Base-by-base conservation (phyloP, 345 rosid species). In the Geranium brycei region DNA sequence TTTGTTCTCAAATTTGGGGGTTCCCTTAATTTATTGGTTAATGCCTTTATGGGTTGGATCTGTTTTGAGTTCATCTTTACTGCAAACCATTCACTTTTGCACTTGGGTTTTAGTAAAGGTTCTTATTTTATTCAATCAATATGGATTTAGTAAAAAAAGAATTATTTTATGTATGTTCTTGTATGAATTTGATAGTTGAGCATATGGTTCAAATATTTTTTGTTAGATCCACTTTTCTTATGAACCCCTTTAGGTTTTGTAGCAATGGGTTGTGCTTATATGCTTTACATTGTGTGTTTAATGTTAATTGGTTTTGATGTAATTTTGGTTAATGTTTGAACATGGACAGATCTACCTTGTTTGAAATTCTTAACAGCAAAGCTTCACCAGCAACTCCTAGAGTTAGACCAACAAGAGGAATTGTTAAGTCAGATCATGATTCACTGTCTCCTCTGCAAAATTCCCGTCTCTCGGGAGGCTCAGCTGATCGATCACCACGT, bases 401-500 rank as follows among this genome's bases (percentile, higher is more conserved):
- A 78, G 77, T 79, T 18, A 77, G 89, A 68, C 53, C 79, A 64
- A 81, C 77, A 32, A 78, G 84, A 53, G 83, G 85, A 64, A 72
- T 65, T 59, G 64, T 71, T 64, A 91, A 85, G 74, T 69, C 91
- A 14, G 95, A 87, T 4, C 47, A 85, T 60, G 85, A 76, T 70
- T 78, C 90, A 35, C 77, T 82, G 58, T 78, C 88, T 57, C 81
- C 92, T 7, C 64, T 77, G 63, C 90, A 72, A 17, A 82, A 63
- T 73, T 66, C 87, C 14, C 91, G 99, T 5, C 77, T 71, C 67
- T 85, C 28, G 28, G 28, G 28, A 23, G 28, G 28, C 28, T 23
- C 97, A 0, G 41, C 79, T 51, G 96, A 90, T 19, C 88, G 87
- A 41, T 89, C 96, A 14, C 92, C 89, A 53, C 85, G 95, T 57